These are phyloP conservation scores for Panicum hallii DNA, from an alignment of 202 grass and related monocot species.

Conservation along the genomic window DNA sequence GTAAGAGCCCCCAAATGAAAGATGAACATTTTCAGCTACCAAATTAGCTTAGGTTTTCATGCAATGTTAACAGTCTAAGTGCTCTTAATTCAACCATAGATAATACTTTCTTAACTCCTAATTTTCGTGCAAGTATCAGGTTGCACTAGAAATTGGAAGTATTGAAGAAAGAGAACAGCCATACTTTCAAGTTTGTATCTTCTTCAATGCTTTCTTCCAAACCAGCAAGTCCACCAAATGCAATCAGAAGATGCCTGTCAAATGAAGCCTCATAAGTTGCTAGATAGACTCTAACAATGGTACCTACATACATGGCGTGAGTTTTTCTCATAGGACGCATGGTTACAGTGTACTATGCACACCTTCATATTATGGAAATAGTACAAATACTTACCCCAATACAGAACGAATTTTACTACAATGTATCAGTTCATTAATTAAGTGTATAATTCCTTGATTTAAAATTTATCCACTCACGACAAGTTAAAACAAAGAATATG, in stretches of 20 bases:
- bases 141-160: constrained; percentile 1
- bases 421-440: constrained; percentile 16
- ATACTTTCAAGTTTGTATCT: constrained; percentile 87
- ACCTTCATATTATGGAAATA: constrained; percentile 14
- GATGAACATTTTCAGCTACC: background rate
- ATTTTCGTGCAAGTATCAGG: constrained; percentile 32
- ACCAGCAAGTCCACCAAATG: constrained; percentile 89
- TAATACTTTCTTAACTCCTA: background rate
- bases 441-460: constrained; percentile 15
- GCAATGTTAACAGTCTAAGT: background rate
- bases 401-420: constrained; percentile 10
- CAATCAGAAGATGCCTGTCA: constrained; percentile 89
- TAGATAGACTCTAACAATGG: background rate
- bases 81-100: constrained; percentile 16
- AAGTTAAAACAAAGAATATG: background rate
- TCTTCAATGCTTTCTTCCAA: constrained; percentile 98
- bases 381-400: background rate
- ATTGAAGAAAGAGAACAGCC: background rate
- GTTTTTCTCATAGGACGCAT: constrained; percentile 19
- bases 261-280: constrained; percentile 29
- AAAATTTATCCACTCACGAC: background rate
- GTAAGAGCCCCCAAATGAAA: background rate
- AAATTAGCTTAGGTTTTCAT: no score
- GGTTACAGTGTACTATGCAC: background rate
- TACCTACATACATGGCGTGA: background rate